Percentiles rank a stretch among this genome's conserved stretches.
phyloP scores from a whole-genome alignment of 2,329 filamentous ascomycete species.

The Ascochyta koolunga region DNA sequence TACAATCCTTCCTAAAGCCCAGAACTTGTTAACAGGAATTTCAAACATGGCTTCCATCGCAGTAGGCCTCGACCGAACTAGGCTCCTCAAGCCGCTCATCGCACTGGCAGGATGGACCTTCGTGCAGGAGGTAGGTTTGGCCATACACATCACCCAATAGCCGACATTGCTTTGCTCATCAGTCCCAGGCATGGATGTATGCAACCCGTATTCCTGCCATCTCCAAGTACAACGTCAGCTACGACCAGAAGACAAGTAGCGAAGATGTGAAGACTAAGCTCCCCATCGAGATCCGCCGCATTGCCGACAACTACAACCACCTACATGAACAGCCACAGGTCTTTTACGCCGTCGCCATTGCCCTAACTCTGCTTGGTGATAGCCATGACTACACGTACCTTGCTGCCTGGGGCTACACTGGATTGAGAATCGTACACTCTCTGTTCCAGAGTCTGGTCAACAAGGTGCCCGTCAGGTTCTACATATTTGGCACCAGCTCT shows the following conservation, averaged over 20 bases:
- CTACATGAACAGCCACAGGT: conserved; percentile 15
- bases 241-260: conserved; percentile 2
- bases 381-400: conserved; percentile 16
- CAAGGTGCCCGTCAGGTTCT: conserved; percentile 11
- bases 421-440: conserved; percentile 12
- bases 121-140: conserved; percentile 12
- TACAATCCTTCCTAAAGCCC: neutral
- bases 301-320: conserved; percentile 17
- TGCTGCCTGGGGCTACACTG: conserved; percentile 16
- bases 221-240: conserved; percentile 13
- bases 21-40: neutral
- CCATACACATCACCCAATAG: neutral
- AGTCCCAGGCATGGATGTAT: conserved; percentile 11
- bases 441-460: conserved; percentile 18
- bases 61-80: conserved; percentile 18
- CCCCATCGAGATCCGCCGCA: conserved; percentile 14
- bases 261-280: conserved; percentile 15
- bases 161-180: neutral
- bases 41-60: conserved; percentile 13
- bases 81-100: conserved; percentile 15
- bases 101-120: conserved; percentile 17
- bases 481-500: conserved; percentile 12
- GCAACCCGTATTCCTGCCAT: conserved; percentile 15
- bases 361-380: conserved; percentile 12
- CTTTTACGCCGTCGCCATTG: conserved; percentile 11